Evolutionary conservation across 257 asterid species (phyloP).

Genomic region (Solanum habrochaites): DNA sequence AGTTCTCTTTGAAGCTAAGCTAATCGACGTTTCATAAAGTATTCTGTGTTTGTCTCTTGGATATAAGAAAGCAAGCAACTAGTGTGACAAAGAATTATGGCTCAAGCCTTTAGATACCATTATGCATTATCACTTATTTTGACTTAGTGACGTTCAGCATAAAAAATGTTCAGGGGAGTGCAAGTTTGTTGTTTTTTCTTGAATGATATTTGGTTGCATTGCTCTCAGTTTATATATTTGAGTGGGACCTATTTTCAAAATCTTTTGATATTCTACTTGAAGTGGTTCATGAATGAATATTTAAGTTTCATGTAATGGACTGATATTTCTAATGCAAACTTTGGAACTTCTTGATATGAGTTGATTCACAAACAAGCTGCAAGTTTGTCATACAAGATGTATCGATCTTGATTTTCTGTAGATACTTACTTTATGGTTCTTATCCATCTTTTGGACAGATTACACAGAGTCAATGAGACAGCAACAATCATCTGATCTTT

Average conservation of each 20-base stretch:
- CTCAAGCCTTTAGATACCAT: not conserved
- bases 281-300: not conserved
- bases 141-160: not conserved
- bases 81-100: not conserved
- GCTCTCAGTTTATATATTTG: not conserved
- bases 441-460: conserved; percentile 21
- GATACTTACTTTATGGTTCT: not conserved
- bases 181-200: not conserved
- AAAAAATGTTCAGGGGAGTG: not conserved
- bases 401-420: not conserved
- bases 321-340: not conserved
- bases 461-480: conserved; percentile 31
- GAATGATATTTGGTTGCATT: not conserved
- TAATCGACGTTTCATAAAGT: not conserved
- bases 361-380: not conserved
- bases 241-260: not conserved
- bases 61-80: not conserved
- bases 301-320: not conserved
- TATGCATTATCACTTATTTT: not conserved
- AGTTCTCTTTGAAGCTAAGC: not conserved
- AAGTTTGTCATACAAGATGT: not conserved
- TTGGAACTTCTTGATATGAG: not conserved
- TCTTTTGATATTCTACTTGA: not conserved
- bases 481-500: conserved; percentile 28
- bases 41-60: not conserved